These are phyloP conservation scores for Chaetothyriales sp. DNA, from an alignment of 2,329 filamentous ascomycete species.

Conservation along the genomic window DNA sequence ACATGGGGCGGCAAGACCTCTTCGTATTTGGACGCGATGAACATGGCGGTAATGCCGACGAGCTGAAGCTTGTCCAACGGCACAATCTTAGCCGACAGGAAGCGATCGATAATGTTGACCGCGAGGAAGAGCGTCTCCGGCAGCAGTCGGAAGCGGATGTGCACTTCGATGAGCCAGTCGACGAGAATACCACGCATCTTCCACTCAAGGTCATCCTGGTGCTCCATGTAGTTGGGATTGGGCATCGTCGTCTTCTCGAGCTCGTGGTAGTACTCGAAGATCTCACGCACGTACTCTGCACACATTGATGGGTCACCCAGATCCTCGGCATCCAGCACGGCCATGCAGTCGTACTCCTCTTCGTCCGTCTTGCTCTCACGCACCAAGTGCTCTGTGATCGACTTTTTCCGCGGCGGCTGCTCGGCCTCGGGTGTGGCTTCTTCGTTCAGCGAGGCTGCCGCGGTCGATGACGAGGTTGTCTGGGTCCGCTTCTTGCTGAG, in stretches of 20 bases:
- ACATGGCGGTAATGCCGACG: constrained; percentile 97
- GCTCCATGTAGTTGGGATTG: constrained; percentile 87
- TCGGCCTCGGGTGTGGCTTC: constrained; percentile 39
- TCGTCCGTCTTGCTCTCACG: constrained; percentile 28
- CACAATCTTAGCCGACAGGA: constrained; percentile 87
- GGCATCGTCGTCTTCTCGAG: constrained; percentile 68
- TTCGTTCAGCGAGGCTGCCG: constrained; percentile 39
- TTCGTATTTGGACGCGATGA: constrained; percentile 98
- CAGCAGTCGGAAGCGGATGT: constrained; percentile 87
- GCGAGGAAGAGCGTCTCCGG: constrained; percentile 93
- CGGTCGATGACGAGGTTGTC: constrained; percentile 24
- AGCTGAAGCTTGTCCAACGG: constrained; percentile 91
- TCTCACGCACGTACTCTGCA: constrained; percentile 90
- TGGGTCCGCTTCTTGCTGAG: constrained; percentile 55
- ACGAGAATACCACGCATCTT: constrained; percentile 95
- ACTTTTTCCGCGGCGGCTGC: constrained; percentile 54
- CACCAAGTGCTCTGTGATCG: constrained; percentile 38
- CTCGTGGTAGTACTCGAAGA: constrained; percentile 87
- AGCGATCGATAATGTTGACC: constrained; percentile 96
- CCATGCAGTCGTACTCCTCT: constrained; percentile 21
- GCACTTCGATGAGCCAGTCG: constrained; percentile 96
- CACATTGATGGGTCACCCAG: constrained; percentile 92
- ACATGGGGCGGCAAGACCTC: constrained; percentile 95
- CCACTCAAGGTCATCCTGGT: constrained; percentile 92
- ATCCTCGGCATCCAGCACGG: constrained; percentile 70